Percentiles rank a stretch among this genome's conserved stretches.
Evolutionary conservation across 1,139 yeast species (phyloP).

Genomic region (Eremothecium gossypii): DNA sequence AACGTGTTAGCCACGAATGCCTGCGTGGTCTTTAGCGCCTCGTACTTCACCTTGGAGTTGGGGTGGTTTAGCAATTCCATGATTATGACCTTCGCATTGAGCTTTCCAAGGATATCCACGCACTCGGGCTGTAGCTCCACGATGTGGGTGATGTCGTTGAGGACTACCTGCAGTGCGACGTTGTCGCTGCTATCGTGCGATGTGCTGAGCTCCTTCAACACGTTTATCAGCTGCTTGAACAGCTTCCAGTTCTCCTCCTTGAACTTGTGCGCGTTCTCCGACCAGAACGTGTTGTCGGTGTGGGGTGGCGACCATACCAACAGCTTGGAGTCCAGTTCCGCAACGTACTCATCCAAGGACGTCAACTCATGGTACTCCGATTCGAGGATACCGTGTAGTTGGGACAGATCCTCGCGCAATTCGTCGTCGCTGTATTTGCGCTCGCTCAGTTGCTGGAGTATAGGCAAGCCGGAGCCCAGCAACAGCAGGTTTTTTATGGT

Average conservation of each 20-base stretch:
- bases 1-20: constrained; percentile 71
- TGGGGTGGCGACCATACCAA: constrained; percentile 94
- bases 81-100: constrained; percentile 60
- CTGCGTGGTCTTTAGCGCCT: constrained; percentile 92
- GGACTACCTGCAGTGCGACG: constrained; percentile 30
- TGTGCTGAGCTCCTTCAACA: constrained; percentile 32
- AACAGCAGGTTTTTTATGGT: constrained; percentile 59
- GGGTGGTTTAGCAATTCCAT: constrained; percentile 80
- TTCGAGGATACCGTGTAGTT: constrained; percentile 49
- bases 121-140: constrained; percentile 57
- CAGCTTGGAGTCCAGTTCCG: constrained; percentile 71
- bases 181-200: constrained; percentile 18
- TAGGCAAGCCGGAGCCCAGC: constrained; percentile 66
- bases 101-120: constrained; percentile 39
- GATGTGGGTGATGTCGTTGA: constrained; percentile 67
- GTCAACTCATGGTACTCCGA: constrained; percentile 73
- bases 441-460: constrained; percentile 60
- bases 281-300: constrained; percentile 80
- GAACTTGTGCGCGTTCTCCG: constrained; percentile 67
- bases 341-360: constrained; percentile 84
- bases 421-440: constrained; percentile 96
- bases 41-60: constrained; percentile 84
- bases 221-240: constrained; percentile 44
- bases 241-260: constrained; percentile 70
- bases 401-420: constrained; percentile 60